These are phyloP conservation scores for Aspergillus funiculosus DNA, from an alignment of 495 filamentous ascomycete species.

Conservation along the genomic window DNA sequence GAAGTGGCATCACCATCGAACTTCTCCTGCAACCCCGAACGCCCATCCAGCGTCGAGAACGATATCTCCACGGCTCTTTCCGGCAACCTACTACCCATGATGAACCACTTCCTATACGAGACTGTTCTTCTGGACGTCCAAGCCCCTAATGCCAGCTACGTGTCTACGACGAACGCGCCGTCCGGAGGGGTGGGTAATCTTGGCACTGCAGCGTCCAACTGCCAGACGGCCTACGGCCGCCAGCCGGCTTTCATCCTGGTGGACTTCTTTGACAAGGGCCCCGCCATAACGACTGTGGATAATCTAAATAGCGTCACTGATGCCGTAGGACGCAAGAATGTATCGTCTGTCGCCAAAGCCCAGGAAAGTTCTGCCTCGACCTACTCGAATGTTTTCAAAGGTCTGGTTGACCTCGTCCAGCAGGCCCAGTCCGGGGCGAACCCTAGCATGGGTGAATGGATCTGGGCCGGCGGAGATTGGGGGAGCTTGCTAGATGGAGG, in stretches of 20 bases:
- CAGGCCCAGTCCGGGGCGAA: conserved; percentile 33
- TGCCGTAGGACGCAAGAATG: conserved; percentile 36
- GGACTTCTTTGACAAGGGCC: conserved; percentile 66
- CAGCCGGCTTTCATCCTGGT: conserved; percentile 66
- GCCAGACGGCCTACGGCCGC: conserved; percentile 48
- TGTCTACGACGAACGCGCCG: conserved; percentile 54
- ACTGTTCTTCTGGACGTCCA: conserved; percentile 45
- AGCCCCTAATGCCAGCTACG: conserved; percentile 54
- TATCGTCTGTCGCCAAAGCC: conserved; percentile 23
- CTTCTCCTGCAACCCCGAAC: conserved; percentile 61
- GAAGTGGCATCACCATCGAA: conserved; percentile 57
- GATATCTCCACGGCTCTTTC: conserved; percentile 40
- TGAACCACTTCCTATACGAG: conserved; percentile 70
- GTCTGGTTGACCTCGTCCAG: conserved; percentile 33
- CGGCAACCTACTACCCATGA: conserved; percentile 49
- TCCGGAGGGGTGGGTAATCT: conserved; percentile 52
- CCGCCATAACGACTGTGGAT: conserved; percentile 57
- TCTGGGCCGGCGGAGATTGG: conserved; percentile 47
- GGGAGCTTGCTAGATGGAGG: conserved; percentile 38
- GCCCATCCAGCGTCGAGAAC: conserved; percentile 45
- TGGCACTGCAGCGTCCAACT: conserved; percentile 51
- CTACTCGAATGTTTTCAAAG: conserved; percentile 37
- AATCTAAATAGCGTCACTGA: conserved; percentile 55
- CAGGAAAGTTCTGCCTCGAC: conserved; percentile 26
- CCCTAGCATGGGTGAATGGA: conserved; percentile 40